Percentiles rank a stretch among this genome's conserved stretches.
phyloP scores from a whole-genome alignment of 202 grass and related monocot species.

The Setaria italica region DNA sequence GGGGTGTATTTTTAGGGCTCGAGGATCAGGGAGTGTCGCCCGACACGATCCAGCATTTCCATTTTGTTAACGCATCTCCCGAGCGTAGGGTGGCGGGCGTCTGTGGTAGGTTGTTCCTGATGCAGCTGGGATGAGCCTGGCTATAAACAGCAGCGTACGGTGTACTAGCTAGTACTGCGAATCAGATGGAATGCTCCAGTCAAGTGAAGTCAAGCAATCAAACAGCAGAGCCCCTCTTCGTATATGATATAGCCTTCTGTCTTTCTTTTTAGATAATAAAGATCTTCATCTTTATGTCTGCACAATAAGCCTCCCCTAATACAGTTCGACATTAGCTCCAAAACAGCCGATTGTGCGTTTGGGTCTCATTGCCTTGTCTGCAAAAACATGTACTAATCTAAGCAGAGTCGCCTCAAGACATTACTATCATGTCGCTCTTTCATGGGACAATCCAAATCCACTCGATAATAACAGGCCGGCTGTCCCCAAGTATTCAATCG shows the following conservation, averaged over 20 bases:
- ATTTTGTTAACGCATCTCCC: slow-evolving; percentile 19
- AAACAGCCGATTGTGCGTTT: slow-evolving; percentile 4
- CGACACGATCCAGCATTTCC: background rate
- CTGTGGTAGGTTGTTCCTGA: background rate
- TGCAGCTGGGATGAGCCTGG: background rate
- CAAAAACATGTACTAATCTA: background rate
- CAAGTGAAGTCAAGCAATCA: background rate
- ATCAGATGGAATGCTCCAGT: background rate
- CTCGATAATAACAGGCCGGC: background rate
- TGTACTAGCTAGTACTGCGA: background rate
- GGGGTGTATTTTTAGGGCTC: background rate
- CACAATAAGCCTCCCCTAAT: background rate
- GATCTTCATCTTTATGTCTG: background rate
- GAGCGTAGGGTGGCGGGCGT: background rate
- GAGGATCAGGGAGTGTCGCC: background rate
- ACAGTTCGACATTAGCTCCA: background rate
- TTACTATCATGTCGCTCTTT: slow-evolving; percentile 23
- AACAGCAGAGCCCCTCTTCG: background rate
- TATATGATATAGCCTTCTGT: no score
- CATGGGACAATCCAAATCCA: slow-evolving; percentile 5
- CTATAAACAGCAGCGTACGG: background rate
- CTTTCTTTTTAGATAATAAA: background rate
- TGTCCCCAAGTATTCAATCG: background rate
- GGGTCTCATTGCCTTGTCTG: background rate
- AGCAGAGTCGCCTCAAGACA: slow-evolving; percentile 1